These are phyloP conservation scores for Tetracladium marchalianum DNA, from an alignment of 495 filamentous ascomycete genomes.

Conservation along the genomic window DNA sequence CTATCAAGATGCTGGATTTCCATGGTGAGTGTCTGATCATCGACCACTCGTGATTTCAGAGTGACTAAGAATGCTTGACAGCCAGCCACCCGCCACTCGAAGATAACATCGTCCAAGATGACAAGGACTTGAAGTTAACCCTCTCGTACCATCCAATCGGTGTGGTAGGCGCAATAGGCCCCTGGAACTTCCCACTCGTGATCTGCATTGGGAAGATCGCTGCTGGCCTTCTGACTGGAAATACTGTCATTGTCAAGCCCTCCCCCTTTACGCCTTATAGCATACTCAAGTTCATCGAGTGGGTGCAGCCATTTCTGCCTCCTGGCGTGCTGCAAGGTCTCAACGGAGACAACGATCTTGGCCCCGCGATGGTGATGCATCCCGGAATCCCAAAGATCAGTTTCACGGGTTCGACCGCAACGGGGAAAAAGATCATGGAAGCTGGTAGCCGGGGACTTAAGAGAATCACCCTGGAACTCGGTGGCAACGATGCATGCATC, in stretches of 20 bases:
- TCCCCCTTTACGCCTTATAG: slow-evolving; percentile 51
- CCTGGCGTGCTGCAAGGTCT: slow-evolving; percentile 50
- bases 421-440: slow-evolving; percentile 45
- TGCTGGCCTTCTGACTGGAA: slow-evolving; percentile 38
- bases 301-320: slow-evolving; percentile 43
- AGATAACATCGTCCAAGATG: slow-evolving; percentile 29
- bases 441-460: slow-evolving; percentile 42
- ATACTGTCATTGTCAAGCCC: slow-evolving; percentile 42
- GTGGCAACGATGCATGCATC: slow-evolving; percentile 52
- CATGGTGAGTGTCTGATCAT: slow-evolving; percentile 6
- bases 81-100: slow-evolving; percentile 1
- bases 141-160: slow-evolving; percentile 37
- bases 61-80: background rate
- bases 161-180: slow-evolving; percentile 39
- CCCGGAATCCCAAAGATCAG: slow-evolving; percentile 46
- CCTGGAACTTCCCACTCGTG: slow-evolving; percentile 53
- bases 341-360: slow-evolving; percentile 46
- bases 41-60: background rate
- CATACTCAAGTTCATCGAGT: slow-evolving; percentile 46
- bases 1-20: slow-evolving; percentile 7
- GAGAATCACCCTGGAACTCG: slow-evolving; percentile 45
- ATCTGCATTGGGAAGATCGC: slow-evolving; percentile 35
- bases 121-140: slow-evolving; percentile 25
- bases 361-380: slow-evolving; percentile 40
- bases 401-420: slow-evolving; percentile 48